These are phyloP conservation scores for Staphylotrichum longicolle DNA, from an alignment of 495 filamentous ascomycete genomes.

Conservation along the genomic window DNA sequence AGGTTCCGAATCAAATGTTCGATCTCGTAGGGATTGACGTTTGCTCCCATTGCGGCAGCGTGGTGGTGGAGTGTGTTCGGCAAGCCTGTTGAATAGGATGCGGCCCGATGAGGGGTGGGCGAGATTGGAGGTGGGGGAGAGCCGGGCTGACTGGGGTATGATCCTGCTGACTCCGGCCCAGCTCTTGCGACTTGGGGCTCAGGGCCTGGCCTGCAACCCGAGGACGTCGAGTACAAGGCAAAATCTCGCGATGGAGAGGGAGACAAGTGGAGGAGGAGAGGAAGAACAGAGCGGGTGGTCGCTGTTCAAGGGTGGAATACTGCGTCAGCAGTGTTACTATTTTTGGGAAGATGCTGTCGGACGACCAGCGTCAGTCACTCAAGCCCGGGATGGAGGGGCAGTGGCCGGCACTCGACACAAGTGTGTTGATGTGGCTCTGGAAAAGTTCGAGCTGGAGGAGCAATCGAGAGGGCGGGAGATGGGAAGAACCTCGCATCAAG, in stretches of 20 bases:
- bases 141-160: slow-evolving; percentile 7
- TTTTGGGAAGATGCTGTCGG: not conserved
- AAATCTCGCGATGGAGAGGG: not conserved
- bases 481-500: too few species aligned
- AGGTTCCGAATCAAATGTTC: not conserved
- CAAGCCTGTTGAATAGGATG: not conserved
- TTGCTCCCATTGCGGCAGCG: slow-evolving; percentile 8
- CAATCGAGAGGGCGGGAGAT: not conserved
- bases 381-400: not conserved
- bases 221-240: too few species aligned
- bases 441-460: too few species aligned
- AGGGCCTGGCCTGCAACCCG: too few species aligned
- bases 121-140: slow-evolving; percentile 6
- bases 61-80: not conserved
- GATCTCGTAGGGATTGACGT: slow-evolving; percentile 14
- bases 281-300: too few species aligned
- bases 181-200: too few species aligned
- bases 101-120: not conserved
- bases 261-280: not conserved
- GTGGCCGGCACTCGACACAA: not conserved
- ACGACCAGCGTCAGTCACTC: slow-evolving; percentile 5
- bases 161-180: not conserved
- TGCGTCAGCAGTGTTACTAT: slow-evolving; percentile 1
- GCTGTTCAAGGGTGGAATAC: not conserved
- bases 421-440: too few species aligned